Evolutionary conservation across 2,329 filamentous ascomycete species (phyloP).

Genomic region (Sporothrix schenckii): DNA sequence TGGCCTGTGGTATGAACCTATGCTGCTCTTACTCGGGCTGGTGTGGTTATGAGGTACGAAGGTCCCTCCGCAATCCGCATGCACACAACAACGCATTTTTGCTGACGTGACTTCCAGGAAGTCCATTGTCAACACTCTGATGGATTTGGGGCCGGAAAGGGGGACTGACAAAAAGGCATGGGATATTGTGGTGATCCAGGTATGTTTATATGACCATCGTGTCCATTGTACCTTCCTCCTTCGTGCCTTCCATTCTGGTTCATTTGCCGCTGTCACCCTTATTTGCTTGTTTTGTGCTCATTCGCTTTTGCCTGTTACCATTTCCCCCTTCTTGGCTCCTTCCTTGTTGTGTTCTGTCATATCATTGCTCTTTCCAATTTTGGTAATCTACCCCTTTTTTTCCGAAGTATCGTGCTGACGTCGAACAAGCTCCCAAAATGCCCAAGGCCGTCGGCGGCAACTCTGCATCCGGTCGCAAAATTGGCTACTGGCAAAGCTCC

Average conservation of each 20-base stretch:
- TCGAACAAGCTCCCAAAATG: background rate
- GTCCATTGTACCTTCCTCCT: background rate
- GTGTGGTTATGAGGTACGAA: background rate
- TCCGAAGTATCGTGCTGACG: no score
- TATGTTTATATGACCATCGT: no score
- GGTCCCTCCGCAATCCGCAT: no score
- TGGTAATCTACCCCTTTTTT: no score
- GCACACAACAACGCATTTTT: no score
- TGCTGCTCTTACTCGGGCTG: background rate
- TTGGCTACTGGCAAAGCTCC: slow-evolving; percentile 11
- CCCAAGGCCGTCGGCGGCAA: background rate
- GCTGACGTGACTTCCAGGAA: background rate
- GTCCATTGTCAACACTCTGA: background rate
- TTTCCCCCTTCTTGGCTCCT: no score
- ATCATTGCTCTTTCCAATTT: no score
- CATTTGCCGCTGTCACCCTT: background rate
- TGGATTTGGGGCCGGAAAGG: background rate
- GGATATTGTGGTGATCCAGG: background rate
- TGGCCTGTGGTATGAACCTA: background rate
- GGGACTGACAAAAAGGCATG: background rate
- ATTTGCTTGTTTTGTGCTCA: no score
- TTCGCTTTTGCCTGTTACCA: no score
- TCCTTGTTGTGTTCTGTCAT: no score
- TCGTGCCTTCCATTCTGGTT: background rate
- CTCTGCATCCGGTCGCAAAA: background rate